These are phyloP conservation scores for Moniliophthora roreri DNA, from an alignment of 1,284 basidiomycete species.

Conservation along the genomic window DNA sequence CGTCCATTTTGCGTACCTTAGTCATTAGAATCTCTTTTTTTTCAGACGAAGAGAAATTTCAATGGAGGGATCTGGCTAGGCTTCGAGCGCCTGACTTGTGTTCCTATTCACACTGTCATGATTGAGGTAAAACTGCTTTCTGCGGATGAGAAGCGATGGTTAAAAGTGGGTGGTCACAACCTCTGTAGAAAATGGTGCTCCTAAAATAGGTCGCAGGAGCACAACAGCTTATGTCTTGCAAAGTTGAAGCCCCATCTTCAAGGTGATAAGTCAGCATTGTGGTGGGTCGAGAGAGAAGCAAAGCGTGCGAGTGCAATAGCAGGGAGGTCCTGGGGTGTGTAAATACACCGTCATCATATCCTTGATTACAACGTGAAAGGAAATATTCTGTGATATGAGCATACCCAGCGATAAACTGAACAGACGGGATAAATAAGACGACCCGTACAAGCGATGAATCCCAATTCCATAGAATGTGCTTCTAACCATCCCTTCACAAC, in stretches of 20 bases:
- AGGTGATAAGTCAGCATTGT: conserved; percentile 79
- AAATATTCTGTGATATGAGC: too few species aligned
- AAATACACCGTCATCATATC: too few species aligned
- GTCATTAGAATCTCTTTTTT: background rate
- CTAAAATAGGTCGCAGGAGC: conserved; percentile 47
- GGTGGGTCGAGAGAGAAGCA: conserved; percentile 79
- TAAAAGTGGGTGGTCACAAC: conserved; percentile 58
- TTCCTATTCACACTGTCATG: conserved; percentile 92
- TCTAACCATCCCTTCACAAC: too few species aligned
- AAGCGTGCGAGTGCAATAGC: conserved; percentile 69
- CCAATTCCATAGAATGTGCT: too few species aligned
- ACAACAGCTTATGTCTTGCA: conserved; percentile 79
- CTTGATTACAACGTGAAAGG: too few species aligned
- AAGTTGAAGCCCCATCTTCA: conserved; percentile 72
- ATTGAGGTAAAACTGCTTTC: conserved; percentile 82
- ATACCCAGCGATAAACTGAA: too few species aligned
- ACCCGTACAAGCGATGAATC: too few species aligned
- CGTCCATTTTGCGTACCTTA: background rate
- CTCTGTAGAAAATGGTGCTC: background rate
- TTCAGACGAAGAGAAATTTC: conserved; percentile 68
- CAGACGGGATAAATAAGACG: too few species aligned
- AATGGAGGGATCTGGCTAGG: conserved; percentile 77
- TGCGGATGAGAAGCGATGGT: conserved; percentile 85
- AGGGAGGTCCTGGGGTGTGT: too few species aligned
- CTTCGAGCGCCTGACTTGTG: conserved; percentile 87